A percentile compares a stretch with the other conserved stretches of the same genome.
Conservation (phyloP, 768 basidiomycete genomes). For the Mycena polygramma region DNA sequence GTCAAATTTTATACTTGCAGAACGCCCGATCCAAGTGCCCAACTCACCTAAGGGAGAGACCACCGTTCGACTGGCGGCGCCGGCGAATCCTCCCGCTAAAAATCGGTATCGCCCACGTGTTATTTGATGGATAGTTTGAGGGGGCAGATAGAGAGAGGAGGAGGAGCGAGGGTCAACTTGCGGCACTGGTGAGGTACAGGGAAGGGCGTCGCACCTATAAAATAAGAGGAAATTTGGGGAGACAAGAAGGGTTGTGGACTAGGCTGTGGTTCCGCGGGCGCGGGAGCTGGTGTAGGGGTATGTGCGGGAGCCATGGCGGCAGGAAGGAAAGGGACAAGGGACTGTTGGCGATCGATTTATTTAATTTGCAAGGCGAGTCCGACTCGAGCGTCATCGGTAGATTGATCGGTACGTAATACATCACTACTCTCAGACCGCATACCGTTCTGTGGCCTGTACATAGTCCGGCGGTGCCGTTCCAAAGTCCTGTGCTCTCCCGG, state of each 20-base stretch:
- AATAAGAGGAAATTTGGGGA: conserved; percentile 57
- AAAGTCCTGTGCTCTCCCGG: conserved; percentile 40
- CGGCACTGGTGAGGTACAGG: conserved; percentile 6
- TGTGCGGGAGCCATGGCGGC: conserved; percentile 27
- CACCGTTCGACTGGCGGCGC: conserved; percentile 86
- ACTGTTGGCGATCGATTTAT: no score
- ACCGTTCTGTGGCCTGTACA: conserved; percentile 38
- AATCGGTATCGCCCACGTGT: no score
- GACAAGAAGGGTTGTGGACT: conserved; percentile 36
- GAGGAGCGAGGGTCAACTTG: no score
- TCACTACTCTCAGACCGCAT: neutral
- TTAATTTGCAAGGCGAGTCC: no score
- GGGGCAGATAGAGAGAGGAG: no score
- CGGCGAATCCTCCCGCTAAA: conserved; percentile 68
- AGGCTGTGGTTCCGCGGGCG: conserved; percentile 28
- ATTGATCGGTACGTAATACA: conserved; percentile 6
- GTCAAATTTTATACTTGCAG: no score
- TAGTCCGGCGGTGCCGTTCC: conserved; percentile 40
- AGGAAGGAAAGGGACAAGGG: neutral
- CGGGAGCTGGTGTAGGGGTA: conserved; percentile 26
- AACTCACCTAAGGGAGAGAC: conserved; percentile 76
- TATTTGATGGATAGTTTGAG: no score
- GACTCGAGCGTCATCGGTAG: no score
- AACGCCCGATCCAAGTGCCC: no score
- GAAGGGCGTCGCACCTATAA: conserved; percentile 47